Evolutionary conservation across 2,329 filamentous ascomycete genomes (phyloP).

Genomic region (Sporothrix schenckii): DNA sequence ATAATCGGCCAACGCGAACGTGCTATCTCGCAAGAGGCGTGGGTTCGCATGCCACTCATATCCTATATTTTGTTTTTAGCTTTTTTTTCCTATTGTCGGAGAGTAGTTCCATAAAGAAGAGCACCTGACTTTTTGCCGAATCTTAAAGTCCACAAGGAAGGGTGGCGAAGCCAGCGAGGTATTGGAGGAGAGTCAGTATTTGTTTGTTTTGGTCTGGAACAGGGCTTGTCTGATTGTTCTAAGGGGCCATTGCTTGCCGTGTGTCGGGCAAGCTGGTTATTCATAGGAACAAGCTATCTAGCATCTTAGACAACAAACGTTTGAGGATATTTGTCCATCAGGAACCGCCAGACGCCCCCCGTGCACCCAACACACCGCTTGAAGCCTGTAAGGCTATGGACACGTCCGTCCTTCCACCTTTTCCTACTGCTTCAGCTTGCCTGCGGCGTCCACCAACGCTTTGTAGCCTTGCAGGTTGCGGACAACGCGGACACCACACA

Average conservation of each 20-base stretch:
- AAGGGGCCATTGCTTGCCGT: neutral
- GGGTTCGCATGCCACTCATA: constrained; percentile 39
- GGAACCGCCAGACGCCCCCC: no score
- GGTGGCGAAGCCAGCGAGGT: neutral
- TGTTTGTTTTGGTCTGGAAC: neutral
- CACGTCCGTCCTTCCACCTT: neutral
- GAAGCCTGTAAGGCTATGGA: neutral
- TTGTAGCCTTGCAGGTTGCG: constrained; percentile 6
- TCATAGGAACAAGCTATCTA: neutral
- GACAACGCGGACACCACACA: constrained; percentile 11
- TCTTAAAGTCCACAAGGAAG: neutral
- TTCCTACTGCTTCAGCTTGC: neutral
- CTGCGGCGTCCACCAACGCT: neutral
- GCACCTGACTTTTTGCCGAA: neutral
- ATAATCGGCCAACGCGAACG: constrained; percentile 32
- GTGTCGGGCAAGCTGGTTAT: neutral
- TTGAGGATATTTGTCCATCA: no score
- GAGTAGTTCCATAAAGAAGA: no score
- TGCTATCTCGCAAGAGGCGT: constrained; percentile 36
- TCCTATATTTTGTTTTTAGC: constrained; percentile 30
- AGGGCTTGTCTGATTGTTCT: neutral
- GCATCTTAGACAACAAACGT: no score
- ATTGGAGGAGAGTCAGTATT: neutral
- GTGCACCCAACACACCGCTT: neutral
- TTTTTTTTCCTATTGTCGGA: neutral